A percentile compares a stretch with the other conserved stretches of the same genome.
These are phyloP conservation scores for Cucumis cinereus DNA, from an alignment of 306 rosid genomes.

Conservation along the genomic window DNA sequence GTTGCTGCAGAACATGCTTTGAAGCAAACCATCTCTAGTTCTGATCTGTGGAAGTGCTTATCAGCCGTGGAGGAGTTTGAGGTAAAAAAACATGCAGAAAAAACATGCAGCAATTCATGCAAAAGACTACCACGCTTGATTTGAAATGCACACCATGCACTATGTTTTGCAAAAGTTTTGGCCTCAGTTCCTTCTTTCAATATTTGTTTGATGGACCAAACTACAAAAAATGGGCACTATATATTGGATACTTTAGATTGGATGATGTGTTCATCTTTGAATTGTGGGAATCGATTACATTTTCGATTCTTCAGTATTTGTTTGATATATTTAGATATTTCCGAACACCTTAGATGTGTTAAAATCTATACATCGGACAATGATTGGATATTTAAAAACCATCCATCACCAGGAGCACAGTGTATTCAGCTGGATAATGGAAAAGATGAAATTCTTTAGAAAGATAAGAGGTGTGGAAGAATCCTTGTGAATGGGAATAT, in stretches of 20 bases:
- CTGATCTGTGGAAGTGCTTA: slow-evolving; percentile 48
- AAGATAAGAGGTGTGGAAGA: neutral
- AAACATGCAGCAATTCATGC: slow-evolving; percentile 6
- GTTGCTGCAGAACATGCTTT: slow-evolving; percentile 88
- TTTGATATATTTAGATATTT: neutral
- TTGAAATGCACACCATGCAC: neutral
- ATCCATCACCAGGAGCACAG: neutral
- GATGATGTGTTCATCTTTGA: neutral
- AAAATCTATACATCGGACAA: neutral
- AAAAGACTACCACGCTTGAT: neutral
- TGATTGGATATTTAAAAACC: neutral
- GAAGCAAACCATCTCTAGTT: slow-evolving; percentile 55
- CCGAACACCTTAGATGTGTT: neutral
- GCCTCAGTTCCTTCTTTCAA: neutral
- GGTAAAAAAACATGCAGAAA: slow-evolving; percentile 43
- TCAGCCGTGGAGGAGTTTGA: slow-evolving; percentile 82
- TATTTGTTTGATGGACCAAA: neutral
- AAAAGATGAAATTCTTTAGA: neutral
- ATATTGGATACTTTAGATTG: neutral
- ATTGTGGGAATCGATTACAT: neutral
- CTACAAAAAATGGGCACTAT: neutral
- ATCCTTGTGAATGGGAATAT: neutral
- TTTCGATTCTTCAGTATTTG: neutral
- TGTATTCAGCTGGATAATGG: neutral
- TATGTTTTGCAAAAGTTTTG: neutral